Percentiles rank a stretch among this genome's conserved stretches.
These are phyloP conservation scores for Endocalyx cinctus DNA, from an alignment of 2,329 filamentous ascomycete species.

Conservation along the genomic window DNA sequence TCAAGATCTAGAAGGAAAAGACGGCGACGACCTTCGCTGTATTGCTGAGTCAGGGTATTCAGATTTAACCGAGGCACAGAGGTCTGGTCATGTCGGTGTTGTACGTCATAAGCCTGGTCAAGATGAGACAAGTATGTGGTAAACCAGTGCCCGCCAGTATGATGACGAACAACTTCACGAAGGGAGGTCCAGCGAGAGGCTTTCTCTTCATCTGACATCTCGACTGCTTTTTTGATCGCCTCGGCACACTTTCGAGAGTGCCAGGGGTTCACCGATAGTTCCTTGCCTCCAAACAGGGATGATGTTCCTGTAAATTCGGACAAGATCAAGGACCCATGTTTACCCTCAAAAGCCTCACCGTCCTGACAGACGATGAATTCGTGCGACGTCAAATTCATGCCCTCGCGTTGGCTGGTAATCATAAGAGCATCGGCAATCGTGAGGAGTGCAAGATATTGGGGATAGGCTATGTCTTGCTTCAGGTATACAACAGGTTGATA, in stretches of 20 bases:
- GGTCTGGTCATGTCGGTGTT: slow-evolving; percentile 77
- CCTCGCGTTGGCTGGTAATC: slow-evolving; percentile 92
- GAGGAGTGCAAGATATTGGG: slow-evolving; percentile 87
- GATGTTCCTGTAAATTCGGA: slow-evolving; percentile 94
- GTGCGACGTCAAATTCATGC: slow-evolving; percentile 95
- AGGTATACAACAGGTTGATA: slow-evolving; percentile 92
- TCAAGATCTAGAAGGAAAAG: slow-evolving; percentile 93
- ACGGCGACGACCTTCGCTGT: slow-evolving; percentile 60
- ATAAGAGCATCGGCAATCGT: slow-evolving; percentile 88
- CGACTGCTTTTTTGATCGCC: slow-evolving; percentile 76
- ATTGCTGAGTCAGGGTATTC: slow-evolving; percentile 58
- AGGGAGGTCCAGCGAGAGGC: slow-evolving; percentile 69
- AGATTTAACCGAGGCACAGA: slow-evolving; percentile 81
- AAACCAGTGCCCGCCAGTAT: slow-evolving; percentile 85
- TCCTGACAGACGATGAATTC: slow-evolving; percentile 94
- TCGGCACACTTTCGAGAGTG: slow-evolving; percentile 85
- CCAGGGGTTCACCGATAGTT: slow-evolving; percentile 91
- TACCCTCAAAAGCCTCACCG: slow-evolving; percentile 66
- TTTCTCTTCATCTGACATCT: slow-evolving; percentile 75
- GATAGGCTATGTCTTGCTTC: slow-evolving; percentile 89
- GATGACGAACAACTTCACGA: slow-evolving; percentile 67
- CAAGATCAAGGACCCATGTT: slow-evolving; percentile 82
- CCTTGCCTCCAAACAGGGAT: slow-evolving; percentile 74
- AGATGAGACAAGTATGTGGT: slow-evolving; percentile 68
- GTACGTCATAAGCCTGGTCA: slow-evolving; percentile 73